phyloP scores from a whole-genome alignment of 176 grass and related monocot species.

The Oryza australiensis region DNA sequence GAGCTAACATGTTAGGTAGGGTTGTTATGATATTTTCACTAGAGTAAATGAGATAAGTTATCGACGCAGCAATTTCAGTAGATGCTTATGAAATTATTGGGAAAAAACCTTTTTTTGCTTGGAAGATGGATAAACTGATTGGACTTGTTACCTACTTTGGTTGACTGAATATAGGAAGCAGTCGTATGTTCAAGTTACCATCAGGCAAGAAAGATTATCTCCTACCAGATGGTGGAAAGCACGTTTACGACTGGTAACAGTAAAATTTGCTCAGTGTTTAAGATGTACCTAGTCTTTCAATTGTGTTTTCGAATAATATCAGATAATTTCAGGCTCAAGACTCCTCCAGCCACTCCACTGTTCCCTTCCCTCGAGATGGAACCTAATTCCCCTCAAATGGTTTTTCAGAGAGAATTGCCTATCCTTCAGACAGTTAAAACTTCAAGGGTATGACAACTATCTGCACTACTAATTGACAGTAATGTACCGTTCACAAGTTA shows the following conservation, averaged over 20 bases:
- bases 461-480: not conserved
- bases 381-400: conserved; percentile 39
- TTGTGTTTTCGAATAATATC: not conserved
- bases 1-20: not conserved
- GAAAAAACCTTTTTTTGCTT: not conserved
- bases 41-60: not conserved
- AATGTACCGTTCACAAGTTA: not conserved
- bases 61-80: not conserved
- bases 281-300: not conserved
- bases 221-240: conserved; percentile 40
- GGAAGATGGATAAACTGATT: conserved; percentile 25
- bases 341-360: conserved; percentile 66
- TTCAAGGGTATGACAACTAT: conserved; percentile 50
- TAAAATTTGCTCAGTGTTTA: not conserved
- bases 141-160: not conserved
- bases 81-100: not conserved
- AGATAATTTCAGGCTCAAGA: conserved; percentile 62
- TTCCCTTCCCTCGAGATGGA: conserved; percentile 80
- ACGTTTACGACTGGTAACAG: conserved; percentile 64
- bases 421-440: conserved; percentile 55
- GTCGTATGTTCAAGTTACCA: conserved; percentile 46
- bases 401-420: conserved; percentile 62
- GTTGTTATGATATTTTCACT: not conserved
- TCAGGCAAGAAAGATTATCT: conserved; percentile 55
- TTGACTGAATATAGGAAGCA: conserved; percentile 33